Percentiles rank a stretch among this genome's conserved stretches.
phyloP scores from a whole-genome alignment of 208 protist species.

The Angomonas ambiguus region DNA sequence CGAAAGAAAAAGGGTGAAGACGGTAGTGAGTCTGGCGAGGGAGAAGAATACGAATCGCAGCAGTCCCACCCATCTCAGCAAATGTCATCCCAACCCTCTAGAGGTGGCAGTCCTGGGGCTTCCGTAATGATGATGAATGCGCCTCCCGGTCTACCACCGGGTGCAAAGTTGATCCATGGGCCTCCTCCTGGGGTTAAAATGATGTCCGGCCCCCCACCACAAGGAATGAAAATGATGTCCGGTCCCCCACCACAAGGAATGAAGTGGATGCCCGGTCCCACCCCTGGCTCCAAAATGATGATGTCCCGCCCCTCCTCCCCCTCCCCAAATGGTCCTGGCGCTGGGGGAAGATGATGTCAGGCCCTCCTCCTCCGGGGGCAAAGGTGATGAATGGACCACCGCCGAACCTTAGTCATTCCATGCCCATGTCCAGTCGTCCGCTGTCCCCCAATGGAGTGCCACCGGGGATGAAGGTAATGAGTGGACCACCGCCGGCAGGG shows the following conservation, averaged over 20 bases:
- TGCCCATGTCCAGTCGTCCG: too few species aligned
- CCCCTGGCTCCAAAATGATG: slow-evolving; percentile 24
- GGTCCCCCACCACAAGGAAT: slow-evolving; percentile 26
- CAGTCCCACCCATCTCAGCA: neutral
- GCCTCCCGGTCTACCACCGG: neutral
- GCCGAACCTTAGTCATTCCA: slow-evolving; percentile 13
- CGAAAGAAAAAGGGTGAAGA: slow-evolving; percentile 4
- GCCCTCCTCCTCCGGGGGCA: too few species aligned
- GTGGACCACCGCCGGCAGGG: slow-evolving; percentile 7
- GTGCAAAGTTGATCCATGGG: too few species aligned
- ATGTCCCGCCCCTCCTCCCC: slow-evolving; percentile 23
- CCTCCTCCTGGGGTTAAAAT: slow-evolving; percentile 8
- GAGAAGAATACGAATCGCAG: neutral
- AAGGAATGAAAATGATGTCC: slow-evolving; percentile 22
- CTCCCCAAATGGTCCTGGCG: too few species aligned
- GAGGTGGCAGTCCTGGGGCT: slow-evolving; percentile 9
- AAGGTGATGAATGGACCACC: slow-evolving; percentile 42
- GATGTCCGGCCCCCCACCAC: slow-evolving; percentile 21
- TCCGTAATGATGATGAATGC: neutral
- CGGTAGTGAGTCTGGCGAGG: neutral
- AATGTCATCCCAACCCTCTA: neutral
- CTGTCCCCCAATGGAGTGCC: slow-evolving; percentile 1
- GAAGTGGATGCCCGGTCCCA: slow-evolving; percentile 18
- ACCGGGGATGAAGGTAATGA: slow-evolving; percentile 19
- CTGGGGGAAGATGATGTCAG: too few species aligned